Conservation (phyloP, 148 eudicot species). For the Suaeda aralocaspica region DNA sequence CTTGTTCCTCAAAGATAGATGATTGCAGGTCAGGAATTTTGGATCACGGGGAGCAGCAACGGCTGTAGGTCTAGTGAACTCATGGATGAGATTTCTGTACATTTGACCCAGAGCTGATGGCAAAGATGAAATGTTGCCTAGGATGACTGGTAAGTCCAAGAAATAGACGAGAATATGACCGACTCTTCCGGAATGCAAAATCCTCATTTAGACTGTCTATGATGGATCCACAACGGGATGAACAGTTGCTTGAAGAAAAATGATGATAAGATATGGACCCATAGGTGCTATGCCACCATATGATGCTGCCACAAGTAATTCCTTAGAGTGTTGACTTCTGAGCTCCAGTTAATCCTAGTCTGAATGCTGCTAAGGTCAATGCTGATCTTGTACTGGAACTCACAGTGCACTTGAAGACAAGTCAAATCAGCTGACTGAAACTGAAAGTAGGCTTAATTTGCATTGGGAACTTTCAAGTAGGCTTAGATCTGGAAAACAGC, state of each 20-base stretch:
- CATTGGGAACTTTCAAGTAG: slow-evolving; percentile 52
- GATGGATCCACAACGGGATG: slow-evolving; percentile 61
- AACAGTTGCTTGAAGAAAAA: slow-evolving; percentile 36
- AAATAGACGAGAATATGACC: slow-evolving; percentile 72
- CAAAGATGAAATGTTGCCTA: slow-evolving; percentile 36
- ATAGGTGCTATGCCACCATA: slow-evolving; percentile 33
- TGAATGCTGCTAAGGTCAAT: slow-evolving; percentile 34
- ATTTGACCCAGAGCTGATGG: slow-evolving; percentile 35
- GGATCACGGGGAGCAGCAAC: slow-evolving; percentile 40
- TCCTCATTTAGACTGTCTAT: slow-evolving; percentile 66
- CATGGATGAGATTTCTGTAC: slow-evolving; percentile 66
- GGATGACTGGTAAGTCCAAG: slow-evolving; percentile 31
- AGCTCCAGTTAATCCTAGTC: slow-evolving; percentile 27
- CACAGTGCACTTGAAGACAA: slow-evolving; percentile 57
- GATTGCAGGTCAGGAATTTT: slow-evolving; percentile 53
- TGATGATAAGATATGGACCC: slow-evolving; percentile 24
- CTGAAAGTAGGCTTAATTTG: slow-evolving; percentile 50
- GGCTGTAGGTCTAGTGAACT: slow-evolving; percentile 32
- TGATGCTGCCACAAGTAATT: slow-evolving; percentile 39
- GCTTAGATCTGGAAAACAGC: slow-evolving; percentile 64
- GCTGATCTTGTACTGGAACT: slow-evolving; percentile 49
- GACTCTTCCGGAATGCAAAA: slow-evolving; percentile 66
- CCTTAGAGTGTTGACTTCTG: slow-evolving; percentile 34
- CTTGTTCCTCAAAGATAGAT: slow-evolving; percentile 42
- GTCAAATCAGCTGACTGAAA: slow-evolving; percentile 47